Conservation (phyloP, 1,284 basidiomycete species). For the Microbotryomycetes sp. region DNA sequence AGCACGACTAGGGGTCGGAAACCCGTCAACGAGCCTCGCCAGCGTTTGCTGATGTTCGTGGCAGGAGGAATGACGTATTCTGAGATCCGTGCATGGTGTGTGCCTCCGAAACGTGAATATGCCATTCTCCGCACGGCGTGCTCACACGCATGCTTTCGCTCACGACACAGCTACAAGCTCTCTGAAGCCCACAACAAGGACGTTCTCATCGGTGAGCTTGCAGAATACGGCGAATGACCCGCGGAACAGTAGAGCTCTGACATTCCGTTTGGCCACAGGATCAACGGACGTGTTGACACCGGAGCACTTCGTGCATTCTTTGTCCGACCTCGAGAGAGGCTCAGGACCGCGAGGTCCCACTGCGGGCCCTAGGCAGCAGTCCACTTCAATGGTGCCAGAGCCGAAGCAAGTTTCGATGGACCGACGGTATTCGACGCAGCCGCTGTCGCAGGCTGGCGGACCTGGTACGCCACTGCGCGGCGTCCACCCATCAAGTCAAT, state of each 20-base stretch:
- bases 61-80: slow-evolving; percentile 96
- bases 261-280: slow-evolving; percentile 49
- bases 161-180: slow-evolving; percentile 69
- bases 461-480: too few relatives aligned
- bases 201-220: slow-evolving; percentile 73
- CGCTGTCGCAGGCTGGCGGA: too few relatives aligned
- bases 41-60: slow-evolving; percentile 84
- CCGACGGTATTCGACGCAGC: neutral
- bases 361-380: too few relatives aligned
- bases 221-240: neutral
- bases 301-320: slow-evolving; percentile 72
- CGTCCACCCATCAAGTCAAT: neutral
- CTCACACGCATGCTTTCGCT: neutral
- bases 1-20: slow-evolving; percentile 45
- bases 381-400: too few relatives aligned
- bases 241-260: neutral
- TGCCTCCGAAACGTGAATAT: neutral
- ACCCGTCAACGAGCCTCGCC: slow-evolving; percentile 46
- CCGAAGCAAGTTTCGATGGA: neutral
- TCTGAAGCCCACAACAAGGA: slow-evolving; percentile 73
- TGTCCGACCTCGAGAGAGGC: slow-evolving; percentile 73
- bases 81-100: slow-evolving; percentile 59
- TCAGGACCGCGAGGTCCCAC: neutral
- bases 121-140: neutral
- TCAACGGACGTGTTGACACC: slow-evolving; percentile 86